A percentile compares a stretch with the other conserved stretches of the same genome.
phyloP scores from a whole-genome alignment of 176 grass and related monocot species.

The Pharus latifolius region DNA sequence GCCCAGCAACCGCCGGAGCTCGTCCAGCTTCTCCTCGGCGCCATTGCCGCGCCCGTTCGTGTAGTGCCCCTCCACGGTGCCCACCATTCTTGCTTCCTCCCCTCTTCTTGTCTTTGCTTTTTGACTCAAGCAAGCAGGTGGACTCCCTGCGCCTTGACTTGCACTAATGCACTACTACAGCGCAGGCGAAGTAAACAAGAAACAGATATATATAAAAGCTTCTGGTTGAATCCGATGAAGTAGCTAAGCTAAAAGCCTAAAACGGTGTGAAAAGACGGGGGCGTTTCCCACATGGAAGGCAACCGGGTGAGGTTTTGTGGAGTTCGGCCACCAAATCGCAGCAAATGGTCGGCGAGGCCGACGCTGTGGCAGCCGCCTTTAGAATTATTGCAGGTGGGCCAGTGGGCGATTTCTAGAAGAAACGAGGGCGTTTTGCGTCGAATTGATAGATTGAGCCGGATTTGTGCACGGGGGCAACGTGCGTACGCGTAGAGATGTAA shows the following conservation, averaged over 20 bases:
- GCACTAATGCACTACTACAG: too few species aligned
- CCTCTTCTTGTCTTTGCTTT: too few species aligned
- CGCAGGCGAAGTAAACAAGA: too few species aligned
- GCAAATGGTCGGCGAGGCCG: conserved; percentile 7
- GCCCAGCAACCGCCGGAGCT: conserved; percentile 60
- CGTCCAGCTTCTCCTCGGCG: conserved; percentile 59
- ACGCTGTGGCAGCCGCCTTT: not conserved
- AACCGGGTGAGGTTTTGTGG: conserved; percentile 5
- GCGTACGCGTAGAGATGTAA: not conserved
- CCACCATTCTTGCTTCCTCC: not conserved
- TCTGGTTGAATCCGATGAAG: too few species aligned
- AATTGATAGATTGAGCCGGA: not conserved
- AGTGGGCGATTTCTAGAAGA: not conserved
- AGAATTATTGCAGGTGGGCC: not conserved
- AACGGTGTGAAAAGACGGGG: not conserved
- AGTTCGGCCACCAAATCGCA: not conserved
- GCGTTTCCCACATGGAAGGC: too few species aligned
- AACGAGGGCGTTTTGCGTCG: not conserved
- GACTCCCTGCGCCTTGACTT: too few species aligned
- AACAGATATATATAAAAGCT: too few species aligned
- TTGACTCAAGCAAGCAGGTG: too few species aligned
- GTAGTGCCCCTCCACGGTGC: conserved; percentile 35
- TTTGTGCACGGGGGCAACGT: not conserved
- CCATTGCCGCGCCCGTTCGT: conserved; percentile 28
- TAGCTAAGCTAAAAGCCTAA: too few species aligned